Percentiles rank a stretch among this genome's conserved stretches.
These are phyloP conservation scores for Aspergillus thermomutatus DNA, from an alignment of 2,329 filamentous ascomycete species.

Conservation along the genomic window DNA sequence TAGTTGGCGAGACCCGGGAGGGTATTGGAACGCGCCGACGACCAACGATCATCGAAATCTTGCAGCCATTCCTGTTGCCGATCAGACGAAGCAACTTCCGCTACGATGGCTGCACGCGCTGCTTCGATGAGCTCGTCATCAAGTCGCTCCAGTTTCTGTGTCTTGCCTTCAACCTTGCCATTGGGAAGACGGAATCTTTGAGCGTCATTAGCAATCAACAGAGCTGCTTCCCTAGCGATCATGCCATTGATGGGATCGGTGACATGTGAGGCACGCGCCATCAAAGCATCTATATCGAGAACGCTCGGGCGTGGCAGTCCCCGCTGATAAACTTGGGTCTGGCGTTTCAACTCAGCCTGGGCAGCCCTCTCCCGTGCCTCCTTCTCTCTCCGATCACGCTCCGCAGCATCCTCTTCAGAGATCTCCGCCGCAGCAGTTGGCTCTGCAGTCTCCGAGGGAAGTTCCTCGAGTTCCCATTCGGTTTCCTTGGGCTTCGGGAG, in stretches of 20 bases:
- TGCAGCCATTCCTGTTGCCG: slow-evolving; percentile 49
- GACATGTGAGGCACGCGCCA: slow-evolving; percentile 60
- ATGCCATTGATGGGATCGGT: slow-evolving; percentile 63
- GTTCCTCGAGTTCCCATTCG: slow-evolving; percentile 83
- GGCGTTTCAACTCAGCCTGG: slow-evolving; percentile 69
- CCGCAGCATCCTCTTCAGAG: slow-evolving; percentile 65
- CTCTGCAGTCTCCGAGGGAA: slow-evolving; percentile 78
- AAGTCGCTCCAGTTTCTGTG: slow-evolving; percentile 60
- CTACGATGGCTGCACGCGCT: slow-evolving; percentile 72
- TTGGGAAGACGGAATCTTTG: slow-evolving; percentile 68
- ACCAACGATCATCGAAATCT: slow-evolving; percentile 52
- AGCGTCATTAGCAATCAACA: slow-evolving; percentile 80
- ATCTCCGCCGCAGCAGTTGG: slow-evolving; percentile 47
- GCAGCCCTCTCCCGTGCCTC: slow-evolving; percentile 61
- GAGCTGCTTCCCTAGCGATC: slow-evolving; percentile 73
- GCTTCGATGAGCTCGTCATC: slow-evolving; percentile 69
- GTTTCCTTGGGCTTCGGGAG: slow-evolving; percentile 89
- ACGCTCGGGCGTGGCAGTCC: slow-evolving; percentile 72
- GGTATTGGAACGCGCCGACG: slow-evolving; percentile 44
- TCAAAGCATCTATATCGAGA: slow-evolving; percentile 67
- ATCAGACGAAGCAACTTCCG: slow-evolving; percentile 58
- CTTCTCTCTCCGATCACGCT: slow-evolving; percentile 69
- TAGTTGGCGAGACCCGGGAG: slow-evolving; percentile 81
- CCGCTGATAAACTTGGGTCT: slow-evolving; percentile 88
- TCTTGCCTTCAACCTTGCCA: slow-evolving; percentile 60